Base-by-base conservation (phyloP, 2,329 filamentous ascomycete species). In the Botrytis porri region DNA sequence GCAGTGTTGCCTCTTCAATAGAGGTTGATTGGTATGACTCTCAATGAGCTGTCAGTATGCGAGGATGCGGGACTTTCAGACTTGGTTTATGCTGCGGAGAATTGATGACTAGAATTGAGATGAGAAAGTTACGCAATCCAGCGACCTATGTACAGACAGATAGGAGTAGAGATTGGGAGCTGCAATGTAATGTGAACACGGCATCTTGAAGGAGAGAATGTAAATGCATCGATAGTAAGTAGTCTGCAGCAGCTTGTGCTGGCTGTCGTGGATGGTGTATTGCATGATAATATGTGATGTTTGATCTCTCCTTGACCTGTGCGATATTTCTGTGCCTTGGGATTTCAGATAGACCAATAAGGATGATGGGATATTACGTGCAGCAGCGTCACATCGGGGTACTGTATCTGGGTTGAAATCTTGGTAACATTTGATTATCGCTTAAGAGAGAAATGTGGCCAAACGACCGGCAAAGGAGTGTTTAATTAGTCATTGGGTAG, bases 61-160 rank as follows among this genome's bases (percentile, higher is more conserved):
- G 70, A 57, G 62, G 18, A 67, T 69, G 51, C 63, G 62, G 41
- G 41, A 67, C 61, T 41, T 70, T 43, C 41, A 37, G 39, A 54
- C 48, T 57, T 57, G 48, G 16, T 22, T 67, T 41, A 29, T 65
- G 32, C 29, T 67, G 51, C 70, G 70, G 70, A 72, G 70, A 69
- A 72, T 72, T 72, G 61, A 59, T 66, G 66, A 39, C 25, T 32
- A 72, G 70, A 72, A 60, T 72, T 69, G 54, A 64, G 69, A 71
- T 54, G 59, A 45, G 60, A 67, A 54, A 67, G 64, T 35, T 67
- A 54, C 35, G 43, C 35, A 39, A 37, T 61, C 25, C 20, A n/a
- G 62, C n/a, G 22, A 48, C 45, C 45, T n/a, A 45, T 25, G 32
- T n/a, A 54, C 25, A 39, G 32, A 12, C n/a, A 48, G 35, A 35